Evolutionary conservation across 257 asterid genomes (phyloP).

Genomic region (Ophiorrhiza pumila): DNA sequence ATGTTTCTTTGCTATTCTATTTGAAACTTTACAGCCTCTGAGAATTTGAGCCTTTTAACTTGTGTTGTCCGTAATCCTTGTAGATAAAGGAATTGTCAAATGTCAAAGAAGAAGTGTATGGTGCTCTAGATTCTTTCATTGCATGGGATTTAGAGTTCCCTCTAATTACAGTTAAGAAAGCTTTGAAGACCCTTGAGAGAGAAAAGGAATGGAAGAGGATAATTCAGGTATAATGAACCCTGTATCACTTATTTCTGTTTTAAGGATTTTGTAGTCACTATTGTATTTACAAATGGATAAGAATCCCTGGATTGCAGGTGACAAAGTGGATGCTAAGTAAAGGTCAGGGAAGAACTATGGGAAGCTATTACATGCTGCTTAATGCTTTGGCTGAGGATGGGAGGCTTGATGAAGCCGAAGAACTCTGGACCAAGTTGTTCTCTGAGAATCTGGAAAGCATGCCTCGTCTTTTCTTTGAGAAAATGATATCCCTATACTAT

Average conservation of each 20-base stretch:
- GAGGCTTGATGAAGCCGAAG: constrained; percentile 91
- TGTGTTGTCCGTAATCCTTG: not conserved
- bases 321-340: constrained; percentile 96
- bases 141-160: constrained; percentile 99
- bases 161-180: constrained; percentile 87
- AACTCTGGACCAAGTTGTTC: constrained; percentile 74
- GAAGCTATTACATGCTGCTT: constrained; percentile 74
- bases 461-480: constrained; percentile 86
- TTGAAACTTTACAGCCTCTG: not conserved
- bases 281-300: constrained; percentile 1
- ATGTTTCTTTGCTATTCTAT: not conserved
- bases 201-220: constrained; percentile 88
- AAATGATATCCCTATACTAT: constrained; percentile 70
- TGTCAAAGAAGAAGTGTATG: constrained; percentile 94
- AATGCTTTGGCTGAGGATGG: constrained; percentile 89
- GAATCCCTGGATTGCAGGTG: constrained; percentile 36
- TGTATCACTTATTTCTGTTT: not conserved
- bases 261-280: constrained; percentile 1
- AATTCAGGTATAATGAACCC: constrained; percentile 58
- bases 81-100: constrained; percentile 85
- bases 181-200: constrained; percentile 70
- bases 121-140: constrained; percentile 90
- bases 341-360: constrained; percentile 99
- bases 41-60: not conserved
- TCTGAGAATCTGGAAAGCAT: constrained; percentile 76